phyloP scores from a whole-genome alignment of 176 grass and related monocot genomes.

The Raddia distichophylla region DNA sequence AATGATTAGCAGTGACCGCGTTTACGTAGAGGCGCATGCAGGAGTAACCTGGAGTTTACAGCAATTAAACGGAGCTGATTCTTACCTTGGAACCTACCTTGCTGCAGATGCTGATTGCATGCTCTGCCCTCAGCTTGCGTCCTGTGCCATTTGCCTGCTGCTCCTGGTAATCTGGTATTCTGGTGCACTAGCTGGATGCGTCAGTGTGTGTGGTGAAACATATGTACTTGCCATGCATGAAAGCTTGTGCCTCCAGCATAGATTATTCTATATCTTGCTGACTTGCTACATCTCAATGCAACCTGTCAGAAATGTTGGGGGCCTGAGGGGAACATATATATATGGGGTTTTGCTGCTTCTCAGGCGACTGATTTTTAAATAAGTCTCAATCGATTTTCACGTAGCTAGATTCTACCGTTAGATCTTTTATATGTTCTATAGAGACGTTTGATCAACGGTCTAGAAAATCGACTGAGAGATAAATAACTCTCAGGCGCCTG shows the following conservation, averaged over 20 bases:
- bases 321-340: neutral
- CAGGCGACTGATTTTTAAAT: too few relatives aligned
- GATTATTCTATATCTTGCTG: slow-evolving; percentile 42
- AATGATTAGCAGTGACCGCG: slow-evolving; percentile 54
- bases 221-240: slow-evolving; percentile 43
- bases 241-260: slow-evolving; percentile 34
- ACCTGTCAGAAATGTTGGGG: neutral
- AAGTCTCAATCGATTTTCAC: too few relatives aligned
- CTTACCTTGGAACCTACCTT: slow-evolving; percentile 29
- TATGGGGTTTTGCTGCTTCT: too few relatives aligned
- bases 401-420: too few relatives aligned
- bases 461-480: too few relatives aligned
- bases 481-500: too few relatives aligned
- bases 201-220: slow-evolving; percentile 42
- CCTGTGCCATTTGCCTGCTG: slow-evolving; percentile 48
- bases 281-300: neutral
- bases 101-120: neutral
- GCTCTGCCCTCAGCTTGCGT: slow-evolving; percentile 41
- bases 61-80: slow-evolving; percentile 38
- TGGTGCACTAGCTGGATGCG: neutral
- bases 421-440: too few relatives aligned
- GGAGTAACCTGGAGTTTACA: slow-evolving; percentile 58
- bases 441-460: too few relatives aligned
- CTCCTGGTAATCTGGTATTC: slow-evolving; percentile 56
- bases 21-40: slow-evolving; percentile 4